Base-by-base conservation (phyloP, 2,329 filamentous ascomycete genomes). In the Claviceps purpurea region DNA sequence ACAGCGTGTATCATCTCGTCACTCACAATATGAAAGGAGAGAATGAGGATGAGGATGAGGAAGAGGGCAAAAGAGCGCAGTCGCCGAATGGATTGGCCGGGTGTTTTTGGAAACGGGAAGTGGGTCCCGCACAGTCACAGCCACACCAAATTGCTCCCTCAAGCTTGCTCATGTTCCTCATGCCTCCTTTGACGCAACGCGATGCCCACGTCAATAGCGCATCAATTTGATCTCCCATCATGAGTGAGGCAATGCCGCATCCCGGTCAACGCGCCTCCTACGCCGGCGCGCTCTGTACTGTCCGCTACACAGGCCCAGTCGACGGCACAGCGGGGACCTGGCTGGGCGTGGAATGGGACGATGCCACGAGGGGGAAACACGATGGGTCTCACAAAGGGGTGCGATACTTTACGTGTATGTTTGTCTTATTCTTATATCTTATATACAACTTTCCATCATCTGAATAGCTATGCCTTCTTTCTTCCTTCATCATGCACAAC, bases 321-420 rank as follows among this genome's bases (percentile, higher is more conserved):
- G 75, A 79, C 49, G 87, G 85, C 58, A 90, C 89, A 8, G 75
- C 78, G 44, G 87, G 89, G 48, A 73, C 77, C 56, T 97, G 91
- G 90, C 77, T 97, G 38, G 93, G 93, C 47, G 88, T 97, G 47
- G 93, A 98, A 76, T 98, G 93, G 93, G 91, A 97, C 68, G 87
- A 96, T 65, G 73, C 82, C 52, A 76, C 74, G 40, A 78, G 90
- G 61, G 93, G 93, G 55, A 97, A 96, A 72, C 90, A 98, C 68
- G 80, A 91, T 62, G 93, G 93, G 54, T 82, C 84, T 55, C 82
- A 94, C 68, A 82, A 85, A 57, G 88, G 85, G 54, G 74, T 78
- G 56, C 81, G 79, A 56, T 95, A 96, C 65, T 97, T 97, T 62
- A 72, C 76, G 59, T 95, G 91, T 91, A 78, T 64, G 72, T 30